Base-by-base conservation (phyloP, 768 basidiomycete genomes). In the Coprinopsis strossmayeri region DNA sequence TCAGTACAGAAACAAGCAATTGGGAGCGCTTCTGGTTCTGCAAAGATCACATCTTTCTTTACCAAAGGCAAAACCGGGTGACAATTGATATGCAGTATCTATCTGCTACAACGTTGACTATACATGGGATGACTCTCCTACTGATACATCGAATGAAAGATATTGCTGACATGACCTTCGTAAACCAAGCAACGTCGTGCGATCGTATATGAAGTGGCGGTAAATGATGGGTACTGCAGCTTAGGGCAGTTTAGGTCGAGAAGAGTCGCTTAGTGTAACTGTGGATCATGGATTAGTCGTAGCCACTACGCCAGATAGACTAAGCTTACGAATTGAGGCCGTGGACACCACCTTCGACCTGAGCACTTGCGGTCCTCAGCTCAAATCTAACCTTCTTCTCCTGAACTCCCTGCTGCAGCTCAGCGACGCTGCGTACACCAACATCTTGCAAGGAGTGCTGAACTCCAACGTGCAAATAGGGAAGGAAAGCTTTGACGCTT, bases 371-470 rank as follows among this genome's bases (percentile, higher is more conserved):
- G 1, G 94, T 97, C 61, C 95, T 79, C 60, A 95, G 63, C 73
- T 98, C 94, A 59, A 95, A 98, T 51, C 93, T 68, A 17, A 96
- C 87, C 24, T 62, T 66, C 13, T 91, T 90, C 1, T 64, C 69
- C 26, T 60, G 63, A 0, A 90, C 91, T 1, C 76, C 80, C n/a
- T 69, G 69, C 63, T 79, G 79, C 45, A 98, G 72, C 55, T 79
- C 81, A 35, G 44, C 51, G 40, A 97, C 73, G 51, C 72, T 86
- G 61, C 62, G 74, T 25, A 91, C 80, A 21, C 95, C 95, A 48
- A 93, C 76, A 56, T 99, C 95, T 71, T 99, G 95, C 54, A 97
- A 71, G 55, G 91, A 93, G 67, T 97, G 94, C 66, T 97, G 94
- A 32, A 92, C 71, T 3, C 90, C 90, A 2, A 78, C 76, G 48